Conservation (phyloP, 306 rosid species). For the Boehmeria nivea region DNA sequence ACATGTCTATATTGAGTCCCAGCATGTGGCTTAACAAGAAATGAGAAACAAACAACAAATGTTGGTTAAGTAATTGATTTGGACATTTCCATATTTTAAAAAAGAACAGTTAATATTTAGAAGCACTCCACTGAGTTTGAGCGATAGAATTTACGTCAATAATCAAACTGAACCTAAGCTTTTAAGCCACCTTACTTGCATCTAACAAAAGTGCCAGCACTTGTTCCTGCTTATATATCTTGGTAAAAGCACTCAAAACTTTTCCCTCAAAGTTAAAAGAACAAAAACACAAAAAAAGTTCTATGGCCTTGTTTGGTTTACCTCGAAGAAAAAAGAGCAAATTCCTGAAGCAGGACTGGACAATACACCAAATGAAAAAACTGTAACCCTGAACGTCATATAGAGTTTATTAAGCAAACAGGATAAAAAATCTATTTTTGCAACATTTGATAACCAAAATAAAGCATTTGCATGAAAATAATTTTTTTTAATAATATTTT, state of each 20-base stretch:
- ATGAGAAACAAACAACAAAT: too few species aligned
- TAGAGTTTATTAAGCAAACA: not conserved
- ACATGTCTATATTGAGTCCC: too few species aligned
- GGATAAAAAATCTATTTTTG: not conserved
- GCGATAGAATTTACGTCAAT: too few species aligned
- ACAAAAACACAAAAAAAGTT: too few species aligned
- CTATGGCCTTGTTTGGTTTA: constrained; percentile 18
- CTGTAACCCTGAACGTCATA: constrained; percentile 53
- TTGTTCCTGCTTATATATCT: not conserved
- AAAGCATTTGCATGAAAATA: not conserved
- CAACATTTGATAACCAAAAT: too few species aligned
- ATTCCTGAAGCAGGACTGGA: constrained; percentile 60
- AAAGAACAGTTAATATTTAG: too few species aligned
- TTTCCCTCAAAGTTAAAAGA: not conserved
- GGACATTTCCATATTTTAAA: too few species aligned
- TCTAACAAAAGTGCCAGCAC: not conserved
- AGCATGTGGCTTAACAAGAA: too few species aligned
- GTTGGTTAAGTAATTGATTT: too few species aligned
- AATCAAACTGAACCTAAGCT: too few species aligned
- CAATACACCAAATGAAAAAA: constrained; percentile 56
- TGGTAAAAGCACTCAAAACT: not conserved
- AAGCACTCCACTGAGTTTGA: too few species aligned
- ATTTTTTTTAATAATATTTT: too few species aligned
- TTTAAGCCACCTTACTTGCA: not conserved
- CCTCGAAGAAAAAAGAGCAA: constrained; percentile 56